Conservation (phyloP, 768 basidiomycete genomes). For the Strobilomyces dryophilus region DNA sequence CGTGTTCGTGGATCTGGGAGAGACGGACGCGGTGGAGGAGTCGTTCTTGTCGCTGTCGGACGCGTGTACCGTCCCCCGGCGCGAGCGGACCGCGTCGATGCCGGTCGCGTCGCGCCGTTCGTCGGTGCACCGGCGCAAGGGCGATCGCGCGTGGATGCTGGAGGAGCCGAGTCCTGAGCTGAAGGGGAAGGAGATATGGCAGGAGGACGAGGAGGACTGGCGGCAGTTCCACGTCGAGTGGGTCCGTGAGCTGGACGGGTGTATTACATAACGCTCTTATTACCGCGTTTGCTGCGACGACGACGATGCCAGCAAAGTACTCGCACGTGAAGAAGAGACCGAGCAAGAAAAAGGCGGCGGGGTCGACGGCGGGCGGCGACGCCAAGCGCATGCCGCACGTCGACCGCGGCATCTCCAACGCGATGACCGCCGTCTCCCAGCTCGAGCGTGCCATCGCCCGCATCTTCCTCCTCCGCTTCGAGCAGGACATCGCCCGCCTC, state of each 20-base stretch:
- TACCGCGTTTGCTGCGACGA: not conserved
- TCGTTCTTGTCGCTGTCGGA: conserved; percentile 41
- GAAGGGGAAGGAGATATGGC: conserved; percentile 30
- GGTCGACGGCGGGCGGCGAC: conserved; percentile 25
- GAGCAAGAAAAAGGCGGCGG: conserved; percentile 41
- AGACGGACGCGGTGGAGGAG: conserved; percentile 33
- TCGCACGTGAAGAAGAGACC: conserved; percentile 70
- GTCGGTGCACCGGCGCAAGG: conserved; percentile 25
- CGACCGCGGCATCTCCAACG: conserved; percentile 52
- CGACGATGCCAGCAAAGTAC: conserved; percentile 64
- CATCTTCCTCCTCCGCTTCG: conserved; percentile 63
- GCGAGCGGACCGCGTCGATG: conserved; percentile 30
- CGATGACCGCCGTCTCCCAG: conserved; percentile 58
- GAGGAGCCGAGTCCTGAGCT: conserved; percentile 35
- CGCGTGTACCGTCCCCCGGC: conserved; percentile 26
- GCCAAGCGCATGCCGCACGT: conserved; percentile 41
- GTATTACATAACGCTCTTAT: conserved; percentile 18
- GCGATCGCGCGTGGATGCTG: conserved; percentile 36
- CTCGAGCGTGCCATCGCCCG: conserved; percentile 67
- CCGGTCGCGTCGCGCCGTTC: conserved; percentile 31
- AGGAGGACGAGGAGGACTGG: conserved; percentile 37
- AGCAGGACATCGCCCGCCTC: conserved; percentile 71
- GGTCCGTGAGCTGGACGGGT: no score
- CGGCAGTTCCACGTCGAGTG: conserved; percentile 53
- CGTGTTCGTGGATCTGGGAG: conserved; percentile 40